Conservation (phyloP, 768 basidiomycete species). For the Agaricus blazei region DNA sequence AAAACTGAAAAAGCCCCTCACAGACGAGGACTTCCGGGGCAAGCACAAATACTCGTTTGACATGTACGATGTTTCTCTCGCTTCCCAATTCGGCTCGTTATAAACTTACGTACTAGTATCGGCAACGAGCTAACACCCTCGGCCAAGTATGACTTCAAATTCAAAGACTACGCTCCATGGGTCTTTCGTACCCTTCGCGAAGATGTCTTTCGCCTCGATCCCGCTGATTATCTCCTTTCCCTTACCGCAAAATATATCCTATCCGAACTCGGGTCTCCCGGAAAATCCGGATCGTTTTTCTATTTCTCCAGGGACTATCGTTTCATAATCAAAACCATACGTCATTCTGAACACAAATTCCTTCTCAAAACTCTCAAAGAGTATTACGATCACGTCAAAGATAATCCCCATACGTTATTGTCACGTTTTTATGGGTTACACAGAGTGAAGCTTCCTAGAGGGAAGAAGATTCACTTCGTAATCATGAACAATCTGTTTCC, state of each 20-base stretch:
- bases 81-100: neutral
- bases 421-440: slow-evolving; percentile 97
- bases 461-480: slow-evolving; percentile 96
- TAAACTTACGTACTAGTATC: slow-evolving; percentile 42
- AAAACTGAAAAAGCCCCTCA: slow-evolving; percentile 83
- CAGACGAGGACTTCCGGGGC: slow-evolving; percentile 81
- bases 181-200: slow-evolving; percentile 95
- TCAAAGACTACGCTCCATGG: slow-evolving; percentile 99
- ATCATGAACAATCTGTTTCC: slow-evolving; percentile 99
- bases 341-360: slow-evolving; percentile 91
- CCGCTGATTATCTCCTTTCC: slow-evolving; percentile 95
- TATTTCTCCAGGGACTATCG: slow-evolving; percentile 98
- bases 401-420: slow-evolving; percentile 89
- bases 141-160: slow-evolving; percentile 98
- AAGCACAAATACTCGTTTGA: slow-evolving; percentile 96
- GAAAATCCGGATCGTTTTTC: slow-evolving; percentile 98
- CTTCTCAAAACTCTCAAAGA: slow-evolving; percentile 76
- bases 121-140: slow-evolving; percentile 98
- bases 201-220: slow-evolving; percentile 91
- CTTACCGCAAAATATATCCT: slow-evolving; percentile 97
- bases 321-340: slow-evolving; percentile 99
- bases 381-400: slow-evolving; percentile 82
- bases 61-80: slow-evolving; percentile 54
- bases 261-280: slow-evolving; percentile 95
- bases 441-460: slow-evolving; percentile 91